Conservation (phyloP, 2,329 filamentous ascomycete genomes). For the Huntiella moniliformis region DNA sequence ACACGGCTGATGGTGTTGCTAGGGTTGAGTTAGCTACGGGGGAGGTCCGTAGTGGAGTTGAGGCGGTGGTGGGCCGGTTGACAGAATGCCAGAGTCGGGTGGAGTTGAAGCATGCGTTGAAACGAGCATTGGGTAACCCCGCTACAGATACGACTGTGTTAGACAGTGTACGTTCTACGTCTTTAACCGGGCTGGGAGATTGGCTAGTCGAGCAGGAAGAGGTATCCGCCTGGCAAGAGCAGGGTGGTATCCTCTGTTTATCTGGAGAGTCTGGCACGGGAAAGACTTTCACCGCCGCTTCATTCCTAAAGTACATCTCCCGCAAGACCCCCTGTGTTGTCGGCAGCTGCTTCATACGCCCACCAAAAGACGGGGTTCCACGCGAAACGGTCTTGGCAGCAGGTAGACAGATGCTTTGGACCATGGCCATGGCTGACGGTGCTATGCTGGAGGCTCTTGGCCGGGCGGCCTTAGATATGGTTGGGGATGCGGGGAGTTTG, state of each 20-base stretch:
- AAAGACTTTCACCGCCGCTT: background rate
- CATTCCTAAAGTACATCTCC: background rate
- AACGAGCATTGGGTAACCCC: background rate
- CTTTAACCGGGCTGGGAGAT: background rate
- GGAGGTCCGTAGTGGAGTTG: background rate
- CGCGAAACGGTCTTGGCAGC: no score
- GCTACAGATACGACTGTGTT: background rate
- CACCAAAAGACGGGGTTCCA: no score
- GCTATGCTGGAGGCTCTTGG: no score
- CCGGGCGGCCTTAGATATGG: no score
- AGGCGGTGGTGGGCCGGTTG: background rate
- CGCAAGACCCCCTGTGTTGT: background rate
- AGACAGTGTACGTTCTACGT: background rate
- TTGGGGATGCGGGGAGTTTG: no score
- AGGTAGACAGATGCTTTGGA: no score
- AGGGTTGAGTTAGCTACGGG: background rate
- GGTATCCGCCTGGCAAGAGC: background rate
- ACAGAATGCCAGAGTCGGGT: background rate
- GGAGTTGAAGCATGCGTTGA: slow-evolving; percentile 1
- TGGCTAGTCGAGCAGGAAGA: background rate
- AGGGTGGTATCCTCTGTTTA: no score
- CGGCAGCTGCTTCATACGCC: no score
- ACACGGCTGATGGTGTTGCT: background rate
- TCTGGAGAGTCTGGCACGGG: background rate
- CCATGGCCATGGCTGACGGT: no score